phyloP scores from a whole-genome alignment of 1,284 basidiomycete species.

The Meira nashicola region DNA sequence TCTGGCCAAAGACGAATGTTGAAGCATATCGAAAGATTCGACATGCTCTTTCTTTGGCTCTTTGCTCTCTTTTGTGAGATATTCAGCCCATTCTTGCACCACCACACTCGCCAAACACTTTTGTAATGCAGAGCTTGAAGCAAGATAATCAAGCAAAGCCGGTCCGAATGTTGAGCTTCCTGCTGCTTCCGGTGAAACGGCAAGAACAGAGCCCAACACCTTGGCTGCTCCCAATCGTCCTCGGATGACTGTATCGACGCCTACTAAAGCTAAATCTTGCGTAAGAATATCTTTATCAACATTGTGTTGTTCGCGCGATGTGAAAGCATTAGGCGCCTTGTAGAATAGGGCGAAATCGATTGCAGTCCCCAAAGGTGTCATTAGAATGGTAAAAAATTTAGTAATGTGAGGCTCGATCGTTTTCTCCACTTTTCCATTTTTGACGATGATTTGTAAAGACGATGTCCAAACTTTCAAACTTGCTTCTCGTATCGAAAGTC shows the following conservation, averaged over 20 bases:
- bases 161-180: slow-evolving; percentile 54
- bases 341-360: slow-evolving; percentile 71
- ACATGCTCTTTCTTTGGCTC: slow-evolving; percentile 6
- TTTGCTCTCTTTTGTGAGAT: slow-evolving; percentile 17
- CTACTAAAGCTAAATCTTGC: slow-evolving; percentile 81
- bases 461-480: slow-evolving; percentile 75
- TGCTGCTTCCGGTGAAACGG: slow-evolving; percentile 61
- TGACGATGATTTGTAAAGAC: slow-evolving; percentile 57
- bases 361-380: slow-evolving; percentile 82
- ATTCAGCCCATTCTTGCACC: slow-evolving; percentile 82
- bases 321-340: slow-evolving; percentile 58
- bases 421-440: slow-evolving; percentile 36
- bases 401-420: background rate
- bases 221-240: slow-evolving; percentile 76
- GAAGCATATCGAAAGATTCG: slow-evolving; percentile 17
- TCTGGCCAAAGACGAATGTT: slow-evolving; percentile 7
- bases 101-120: slow-evolving; percentile 78
- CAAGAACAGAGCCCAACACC: slow-evolving; percentile 71
- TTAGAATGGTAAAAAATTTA: slow-evolving; percentile 64
- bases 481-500: slow-evolving; percentile 73
- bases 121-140: slow-evolving; percentile 84
- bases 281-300: slow-evolving; percentile 93
- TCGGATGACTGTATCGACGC: slow-evolving; percentile 72
- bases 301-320: slow-evolving; percentile 65
- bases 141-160: slow-evolving; percentile 71